Base-by-base conservation (phyloP, 208 protist genomes). In the Leishmania martiniquensis region DNA sequence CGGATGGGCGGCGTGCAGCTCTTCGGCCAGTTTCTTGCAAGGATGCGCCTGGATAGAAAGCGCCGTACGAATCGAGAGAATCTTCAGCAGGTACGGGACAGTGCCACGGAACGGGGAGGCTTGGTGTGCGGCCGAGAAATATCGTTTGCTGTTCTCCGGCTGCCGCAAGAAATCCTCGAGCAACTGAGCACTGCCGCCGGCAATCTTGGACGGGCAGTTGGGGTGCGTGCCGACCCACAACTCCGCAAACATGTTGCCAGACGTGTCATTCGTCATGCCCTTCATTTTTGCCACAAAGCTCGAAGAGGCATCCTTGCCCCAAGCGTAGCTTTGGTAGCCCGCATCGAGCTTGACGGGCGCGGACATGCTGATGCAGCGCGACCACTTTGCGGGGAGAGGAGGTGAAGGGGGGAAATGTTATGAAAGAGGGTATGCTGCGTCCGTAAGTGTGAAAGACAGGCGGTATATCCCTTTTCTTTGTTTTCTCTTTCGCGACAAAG, bases 11-110 rank as follows among this genome's bases (percentile, higher is more conserved):
- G 75, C 72, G 78, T 98, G 95, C 42, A 99, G 91, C 62, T 93
- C 66, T 78, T 95, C 85, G 10, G 98, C 99, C 25, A 99, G 91
- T 49, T 75, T 74, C 76, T 99, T 98, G 87, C 98, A 93, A 15
- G 99, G 99, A 87, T 99, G 99, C 6, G 98, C 97, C 90, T 99
- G 98, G 77, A 99, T 99, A 42, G 98, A 99, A 1, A 99, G 92
- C 22, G 99, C 97, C 60, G 96, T 98, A 54, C 91, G 71, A 49
- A 99, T 97, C 39, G 97, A 99, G 12, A 99, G 90, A 22, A 98
- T 90, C 83, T 99, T 99, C 70, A 99, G 91, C n/a, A 99, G 87
- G 82, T 98, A 99, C 10, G 98, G 98, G 15, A 97, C 86, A 10
- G 83, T 92, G 68, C 87, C 79, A 49, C 82, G 81, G 66, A 99